Evolutionary conservation across 148 eudicot genomes (phyloP).

Genomic region (Selenicereus undatus): DNA sequence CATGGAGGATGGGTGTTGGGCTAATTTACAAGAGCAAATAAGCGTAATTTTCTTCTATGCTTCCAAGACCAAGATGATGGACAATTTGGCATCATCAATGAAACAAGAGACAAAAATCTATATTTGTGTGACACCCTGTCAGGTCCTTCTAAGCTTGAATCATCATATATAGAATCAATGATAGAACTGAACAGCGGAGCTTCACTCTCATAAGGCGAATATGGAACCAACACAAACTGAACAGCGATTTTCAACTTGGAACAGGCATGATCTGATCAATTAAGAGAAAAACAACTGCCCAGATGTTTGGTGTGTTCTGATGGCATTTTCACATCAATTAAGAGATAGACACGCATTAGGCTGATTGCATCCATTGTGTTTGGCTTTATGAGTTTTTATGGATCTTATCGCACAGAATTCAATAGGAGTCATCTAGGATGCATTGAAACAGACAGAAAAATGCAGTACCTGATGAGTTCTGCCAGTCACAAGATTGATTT

Average conservation of each 20-base stretch:
- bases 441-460: neutral
- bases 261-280: neutral
- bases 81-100: neutral
- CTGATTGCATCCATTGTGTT: neutral
- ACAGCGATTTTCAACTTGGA: neutral
- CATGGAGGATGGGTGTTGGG: neutral
- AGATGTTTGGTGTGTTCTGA: no score
- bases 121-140: neutral
- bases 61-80: neutral
- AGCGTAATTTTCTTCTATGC: neutral
- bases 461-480: conserved; percentile 85
- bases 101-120: neutral
- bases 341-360: no score
- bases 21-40: no score
- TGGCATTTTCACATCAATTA: no score
- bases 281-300: no score
- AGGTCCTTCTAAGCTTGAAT: neutral
- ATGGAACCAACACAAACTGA: neutral
- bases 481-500: conserved; percentile 84
- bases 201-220: neutral
- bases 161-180: neutral
- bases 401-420: neutral
- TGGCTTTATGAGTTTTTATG: neutral
- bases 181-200: neutral
- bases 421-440: neutral